Evolutionary conservation across 2,329 filamentous ascomycete genomes (phyloP).

Genomic region (Pseudogymnoascus sp.): DNA sequence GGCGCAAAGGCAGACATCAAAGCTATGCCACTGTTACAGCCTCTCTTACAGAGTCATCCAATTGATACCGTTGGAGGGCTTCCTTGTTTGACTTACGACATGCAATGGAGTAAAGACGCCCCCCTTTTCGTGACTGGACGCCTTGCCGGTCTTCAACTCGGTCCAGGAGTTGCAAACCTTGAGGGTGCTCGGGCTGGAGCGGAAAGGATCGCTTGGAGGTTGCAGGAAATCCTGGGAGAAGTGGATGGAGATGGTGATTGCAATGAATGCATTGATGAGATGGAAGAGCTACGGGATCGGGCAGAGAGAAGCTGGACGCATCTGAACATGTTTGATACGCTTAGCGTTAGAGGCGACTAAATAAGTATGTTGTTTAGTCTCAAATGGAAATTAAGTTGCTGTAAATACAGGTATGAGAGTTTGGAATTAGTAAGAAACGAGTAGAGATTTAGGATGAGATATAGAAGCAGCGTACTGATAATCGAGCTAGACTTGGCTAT

Average conservation of each 20-base stretch:
- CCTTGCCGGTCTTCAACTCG: constrained; percentile 58
- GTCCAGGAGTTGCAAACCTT: constrained; percentile 64
- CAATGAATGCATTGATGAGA: not conserved
- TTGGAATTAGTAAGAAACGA: not conserved
- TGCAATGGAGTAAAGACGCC: constrained; percentile 66
- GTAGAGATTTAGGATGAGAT: not conserved
- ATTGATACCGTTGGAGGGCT: constrained; percentile 56
- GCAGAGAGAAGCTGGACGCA: not conserved
- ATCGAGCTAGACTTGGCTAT: not conserved
- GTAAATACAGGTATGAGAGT: not conserved
- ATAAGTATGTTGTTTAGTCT: not conserved
- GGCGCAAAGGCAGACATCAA: constrained; percentile 57
- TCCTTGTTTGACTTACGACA: constrained; percentile 65
- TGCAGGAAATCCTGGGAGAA: constrained; percentile 47
- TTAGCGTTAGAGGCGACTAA: not conserved
- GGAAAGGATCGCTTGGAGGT: constrained; percentile 62
- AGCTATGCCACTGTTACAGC: constrained; percentile 51
- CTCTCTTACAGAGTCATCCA: constrained; percentile 49
- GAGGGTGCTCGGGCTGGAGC: constrained; percentile 65
- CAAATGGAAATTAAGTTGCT: not conserved
- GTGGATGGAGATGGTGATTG: constrained; percentile 10
- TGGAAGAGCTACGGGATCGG: not conserved
- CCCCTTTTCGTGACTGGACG: constrained; percentile 64
- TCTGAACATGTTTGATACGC: not conserved
- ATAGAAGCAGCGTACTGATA: not conserved